Base-by-base conservation (phyloP, 805 yeast species). In the Priceomyces fermenticarens region DNA sequence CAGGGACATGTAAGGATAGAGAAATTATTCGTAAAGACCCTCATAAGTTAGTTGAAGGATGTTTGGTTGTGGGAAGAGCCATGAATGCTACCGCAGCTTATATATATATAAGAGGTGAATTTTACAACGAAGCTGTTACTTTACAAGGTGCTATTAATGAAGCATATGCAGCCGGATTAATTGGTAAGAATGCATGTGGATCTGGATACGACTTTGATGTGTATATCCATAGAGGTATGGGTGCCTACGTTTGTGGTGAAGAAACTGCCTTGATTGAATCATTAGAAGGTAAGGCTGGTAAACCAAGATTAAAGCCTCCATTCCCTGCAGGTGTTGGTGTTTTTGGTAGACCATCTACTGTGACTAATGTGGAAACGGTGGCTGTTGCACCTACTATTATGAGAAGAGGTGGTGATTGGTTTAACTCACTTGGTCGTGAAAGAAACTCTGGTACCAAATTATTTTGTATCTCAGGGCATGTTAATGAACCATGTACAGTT, bases 11-110 rank as follows among this genome's bases (percentile, higher is more conserved):
- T 67, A 88, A 88, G 69, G 96, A 88, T 65, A 78, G 96, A 61
- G 95, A 88, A 65, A 88, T 88, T 61, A 83, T 88, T 60, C 78
- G 95, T 63, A 88, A 88, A 64, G 95, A 87, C 61, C 96, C 96
- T 32, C 96, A 88, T 63, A 88, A 87, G 72, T 80, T 88, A 47
- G 85, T 88, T 40, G 96, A 88, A 65, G 96, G 96, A n/a, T 87
- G 96, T 70, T 70, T 88, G 39, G 73, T 88, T 48, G 89, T 93
- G 14, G 96, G 96, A 39, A 74, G 95, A 47, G 95, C 88, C 30
- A 88, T 88, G 95, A 88, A 88, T 64, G 95, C 95, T 30, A 80
- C 93, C 28, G 95, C 95, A 41, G 96, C 95, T 30, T 88, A 88
- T 67, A 88, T 88, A 50, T 88, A 88, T 68, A 87, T 88, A 58